These are phyloP conservation scores for Cytospora piceicola DNA, from an alignment of 2,329 filamentous ascomycete species.

Conservation along the genomic window DNA sequence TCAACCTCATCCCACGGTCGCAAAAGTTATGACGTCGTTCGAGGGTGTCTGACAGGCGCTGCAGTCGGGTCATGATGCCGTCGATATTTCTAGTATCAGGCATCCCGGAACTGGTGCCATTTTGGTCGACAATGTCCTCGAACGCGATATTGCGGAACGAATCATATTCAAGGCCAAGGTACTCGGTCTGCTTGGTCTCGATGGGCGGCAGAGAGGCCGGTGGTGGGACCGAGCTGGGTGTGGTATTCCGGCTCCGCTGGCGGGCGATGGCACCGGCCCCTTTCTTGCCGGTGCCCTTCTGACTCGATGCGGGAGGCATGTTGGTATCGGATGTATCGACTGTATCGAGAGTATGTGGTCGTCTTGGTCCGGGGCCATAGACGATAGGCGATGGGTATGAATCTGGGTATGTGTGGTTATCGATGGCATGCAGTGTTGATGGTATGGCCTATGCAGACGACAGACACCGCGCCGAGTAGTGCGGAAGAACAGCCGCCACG, in stretches of 20 bases:
- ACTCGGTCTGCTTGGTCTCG: conserved; percentile 63
- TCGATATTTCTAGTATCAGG: conserved; percentile 68
- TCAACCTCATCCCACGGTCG: conserved; percentile 73
- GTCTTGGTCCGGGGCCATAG: conserved; percentile 1
- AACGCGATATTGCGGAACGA: conserved; percentile 63
- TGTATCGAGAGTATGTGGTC: neutral
- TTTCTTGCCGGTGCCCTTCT: conserved; percentile 70
- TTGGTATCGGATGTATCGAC: conserved; percentile 28
- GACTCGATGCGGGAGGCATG: conserved; percentile 63
- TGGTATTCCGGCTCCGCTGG: conserved; percentile 77
- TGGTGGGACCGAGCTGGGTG: conserved; percentile 61
- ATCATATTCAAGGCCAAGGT: conserved; percentile 66
- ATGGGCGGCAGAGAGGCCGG: conserved; percentile 58
- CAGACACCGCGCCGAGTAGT: neutral
- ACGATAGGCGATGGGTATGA: neutral
- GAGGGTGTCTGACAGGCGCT: conserved; percentile 67
- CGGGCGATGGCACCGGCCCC: conserved; percentile 61
- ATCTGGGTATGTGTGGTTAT: neutral
- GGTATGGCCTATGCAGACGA: conserved; percentile 1
- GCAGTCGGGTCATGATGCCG: conserved; percentile 65
- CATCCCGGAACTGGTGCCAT: conserved; percentile 59
- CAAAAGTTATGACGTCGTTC: conserved; percentile 69
- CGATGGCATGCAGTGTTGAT: conserved; percentile 1
- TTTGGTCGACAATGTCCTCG: conserved; percentile 71
- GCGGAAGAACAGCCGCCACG: conserved; percentile 10